Percentiles rank a stretch among this genome's conserved stretches.
These are phyloP conservation scores for Spiromastix sp. DNA, from an alignment of 2,329 filamentous ascomycete genomes.

Conservation along the genomic window DNA sequence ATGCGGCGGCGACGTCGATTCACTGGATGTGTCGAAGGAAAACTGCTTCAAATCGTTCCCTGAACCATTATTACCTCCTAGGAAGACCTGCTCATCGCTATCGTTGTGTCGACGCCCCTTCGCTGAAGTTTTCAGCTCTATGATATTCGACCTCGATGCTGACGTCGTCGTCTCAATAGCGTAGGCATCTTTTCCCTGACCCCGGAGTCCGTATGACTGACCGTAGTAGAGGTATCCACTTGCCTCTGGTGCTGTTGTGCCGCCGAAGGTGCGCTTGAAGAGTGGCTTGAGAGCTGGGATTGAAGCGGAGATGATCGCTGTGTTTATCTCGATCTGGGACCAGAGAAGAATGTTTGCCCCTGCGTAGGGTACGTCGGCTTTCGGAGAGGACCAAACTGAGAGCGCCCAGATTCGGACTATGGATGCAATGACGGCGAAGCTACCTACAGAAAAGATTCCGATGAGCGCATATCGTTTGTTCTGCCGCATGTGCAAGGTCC, in stretches of 20 bases:
- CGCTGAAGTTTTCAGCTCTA: too few species aligned
- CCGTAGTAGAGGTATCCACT: neutral
- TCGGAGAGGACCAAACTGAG: conserved; percentile 1
- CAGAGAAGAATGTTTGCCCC: conserved; percentile 11
- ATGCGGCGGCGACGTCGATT: too few species aligned
- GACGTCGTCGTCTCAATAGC: too few species aligned
- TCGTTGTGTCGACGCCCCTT: too few species aligned
- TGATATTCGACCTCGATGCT: too few species aligned
- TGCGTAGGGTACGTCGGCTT: conserved; percentile 2
- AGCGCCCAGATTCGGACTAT: conserved; percentile 19
- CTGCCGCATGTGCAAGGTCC: conserved; percentile 20
- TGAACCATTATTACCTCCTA: too few species aligned
- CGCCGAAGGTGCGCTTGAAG: conserved; percentile 7
- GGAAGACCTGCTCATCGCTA: too few species aligned
- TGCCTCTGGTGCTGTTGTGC: neutral
- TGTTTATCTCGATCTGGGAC: conserved; percentile 15
- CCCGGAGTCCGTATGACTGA: too few species aligned
- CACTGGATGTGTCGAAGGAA: too few species aligned
- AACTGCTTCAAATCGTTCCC: too few species aligned
- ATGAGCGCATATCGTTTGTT: conserved; percentile 24
- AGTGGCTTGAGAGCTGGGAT: conserved; percentile 17
- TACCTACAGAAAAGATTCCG: conserved; percentile 20
- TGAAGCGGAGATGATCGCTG: conserved; percentile 15
- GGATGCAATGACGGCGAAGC: conserved; percentile 17
- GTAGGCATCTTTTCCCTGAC: too few species aligned